phyloP scores from a whole-genome alignment of 495 filamentous ascomycete species.

The Cryomyces antarcticus region DNA sequence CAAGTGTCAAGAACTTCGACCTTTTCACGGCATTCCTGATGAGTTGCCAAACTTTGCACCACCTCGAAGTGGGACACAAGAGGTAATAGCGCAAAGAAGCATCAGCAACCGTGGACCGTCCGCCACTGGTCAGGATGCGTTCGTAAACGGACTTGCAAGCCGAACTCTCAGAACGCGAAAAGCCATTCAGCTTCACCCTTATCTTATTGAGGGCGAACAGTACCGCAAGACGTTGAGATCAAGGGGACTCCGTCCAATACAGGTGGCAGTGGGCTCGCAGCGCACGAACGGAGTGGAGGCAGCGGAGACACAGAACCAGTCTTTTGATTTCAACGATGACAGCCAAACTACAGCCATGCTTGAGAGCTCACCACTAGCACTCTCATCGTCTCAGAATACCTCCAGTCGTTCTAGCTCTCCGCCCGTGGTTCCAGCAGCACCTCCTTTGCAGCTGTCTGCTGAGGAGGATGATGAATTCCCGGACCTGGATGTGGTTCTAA shows the following conservation, averaged over 20 bases:
- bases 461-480: constrained; percentile 10
- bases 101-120: no score
- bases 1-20: no score
- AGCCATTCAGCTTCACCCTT: constrained; percentile 21
- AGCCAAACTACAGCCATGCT: neutral
- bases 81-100: no score
- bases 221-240: constrained; percentile 13
- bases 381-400: neutral
- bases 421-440: no score
- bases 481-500: constrained; percentile 6
- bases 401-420: no score
- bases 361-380: neutral
- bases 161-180: constrained; percentile 13
- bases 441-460: no score
- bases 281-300: neutral
- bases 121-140: no score
- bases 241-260: constrained; percentile 15
- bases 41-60: no score
- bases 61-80: no score
- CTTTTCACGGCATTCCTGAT: no score
- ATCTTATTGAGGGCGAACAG: constrained; percentile 13
- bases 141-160: neutral
- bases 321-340: neutral
- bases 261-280: neutral
- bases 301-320: constrained; percentile 3